phyloP scores from a whole-genome alignment of 306 rosid species.

The Dalbergia cultrata region DNA sequence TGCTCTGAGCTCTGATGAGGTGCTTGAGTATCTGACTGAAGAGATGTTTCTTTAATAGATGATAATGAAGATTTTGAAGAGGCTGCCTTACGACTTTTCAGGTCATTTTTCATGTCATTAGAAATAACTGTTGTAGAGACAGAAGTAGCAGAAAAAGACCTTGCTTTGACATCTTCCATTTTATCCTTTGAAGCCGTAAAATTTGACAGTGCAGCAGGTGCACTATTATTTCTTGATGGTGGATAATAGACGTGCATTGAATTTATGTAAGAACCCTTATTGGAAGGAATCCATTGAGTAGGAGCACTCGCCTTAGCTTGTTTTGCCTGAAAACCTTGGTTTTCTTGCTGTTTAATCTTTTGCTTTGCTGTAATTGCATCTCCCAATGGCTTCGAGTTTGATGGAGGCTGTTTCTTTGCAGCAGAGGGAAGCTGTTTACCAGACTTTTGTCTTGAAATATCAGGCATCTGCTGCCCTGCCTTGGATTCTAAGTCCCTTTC shows the following conservation, averaged over 20 bases:
- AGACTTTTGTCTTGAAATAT: constrained; percentile 61
- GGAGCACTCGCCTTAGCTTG: constrained; percentile 76
- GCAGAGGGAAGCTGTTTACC: constrained; percentile 64
- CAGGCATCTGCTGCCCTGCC: constrained; percentile 57
- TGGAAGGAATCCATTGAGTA: constrained; percentile 87
- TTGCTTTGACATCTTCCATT: constrained; percentile 58
- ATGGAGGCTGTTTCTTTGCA: constrained; percentile 63
- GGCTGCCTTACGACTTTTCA: constrained; percentile 53
- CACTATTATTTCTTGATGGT: constrained; percentile 73
- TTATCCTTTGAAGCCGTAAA: constrained; percentile 62
- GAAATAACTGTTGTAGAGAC: constrained; percentile 45
- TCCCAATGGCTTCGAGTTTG: constrained; percentile 57
- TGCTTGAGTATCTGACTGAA: constrained; percentile 40
- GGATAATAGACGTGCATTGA: constrained; percentile 91
- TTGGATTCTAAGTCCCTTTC: constrained; percentile 62
- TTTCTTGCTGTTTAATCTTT: constrained; percentile 75
- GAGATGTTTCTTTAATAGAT: constrained; percentile 53
- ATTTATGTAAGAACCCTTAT: constrained; percentile 75
- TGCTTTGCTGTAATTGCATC: constrained; percentile 62
- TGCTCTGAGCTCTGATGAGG: constrained; percentile 47
- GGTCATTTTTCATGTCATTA: constrained; percentile 58
- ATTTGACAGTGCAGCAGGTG: constrained; percentile 68
- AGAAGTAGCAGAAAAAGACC: constrained; percentile 58
- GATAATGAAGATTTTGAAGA: constrained; percentile 58
- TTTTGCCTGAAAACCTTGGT: constrained; percentile 65